phyloP scores from a whole-genome alignment of 345 rosid genomes.

The Eutrema heterophyllum region DNA sequence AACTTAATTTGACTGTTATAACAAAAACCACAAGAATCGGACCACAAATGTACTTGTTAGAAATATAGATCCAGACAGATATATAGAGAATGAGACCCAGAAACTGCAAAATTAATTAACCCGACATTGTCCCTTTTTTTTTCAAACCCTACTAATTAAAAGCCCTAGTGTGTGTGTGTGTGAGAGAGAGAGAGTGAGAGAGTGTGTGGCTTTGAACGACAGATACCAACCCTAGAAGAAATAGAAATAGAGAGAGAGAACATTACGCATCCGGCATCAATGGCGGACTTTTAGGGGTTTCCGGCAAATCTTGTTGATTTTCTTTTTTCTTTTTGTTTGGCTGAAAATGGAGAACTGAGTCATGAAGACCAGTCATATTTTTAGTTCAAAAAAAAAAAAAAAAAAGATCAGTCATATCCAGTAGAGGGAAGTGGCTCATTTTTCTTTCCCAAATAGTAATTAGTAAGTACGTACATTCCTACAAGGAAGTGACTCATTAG shows the following conservation, averaged over 20 bases:
- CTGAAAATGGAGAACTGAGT: background rate
- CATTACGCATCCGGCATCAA: constrained; percentile 27
- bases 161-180: too few relatives aligned
- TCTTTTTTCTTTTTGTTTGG: background rate
- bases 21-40: background rate
- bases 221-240: constrained; percentile 26
- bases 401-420: background rate
- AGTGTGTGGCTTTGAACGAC: constrained; percentile 17
- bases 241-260: constrained; percentile 18
- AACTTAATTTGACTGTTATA: constrained; percentile 13
- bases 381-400: too few relatives aligned
- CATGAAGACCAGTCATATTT: background rate
- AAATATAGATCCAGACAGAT: constrained; percentile 16
- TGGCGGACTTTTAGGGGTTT: constrained; percentile 31
- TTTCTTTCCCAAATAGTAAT: background rate
- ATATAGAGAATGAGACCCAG: constrained; percentile 13
- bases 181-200: background rate
- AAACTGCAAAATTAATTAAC: background rate
- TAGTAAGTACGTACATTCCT: too few relatives aligned
- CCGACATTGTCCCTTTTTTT: background rate
- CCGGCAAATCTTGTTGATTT: background rate
- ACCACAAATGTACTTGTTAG: constrained; percentile 8
- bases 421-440: background rate
- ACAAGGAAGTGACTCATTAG: too few relatives aligned
- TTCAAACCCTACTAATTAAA: constrained; percentile 19